These are phyloP conservation scores for Aspergillus sp. DNA, from an alignment of 2,329 filamentous ascomycete species.

Conservation along the genomic window DNA sequence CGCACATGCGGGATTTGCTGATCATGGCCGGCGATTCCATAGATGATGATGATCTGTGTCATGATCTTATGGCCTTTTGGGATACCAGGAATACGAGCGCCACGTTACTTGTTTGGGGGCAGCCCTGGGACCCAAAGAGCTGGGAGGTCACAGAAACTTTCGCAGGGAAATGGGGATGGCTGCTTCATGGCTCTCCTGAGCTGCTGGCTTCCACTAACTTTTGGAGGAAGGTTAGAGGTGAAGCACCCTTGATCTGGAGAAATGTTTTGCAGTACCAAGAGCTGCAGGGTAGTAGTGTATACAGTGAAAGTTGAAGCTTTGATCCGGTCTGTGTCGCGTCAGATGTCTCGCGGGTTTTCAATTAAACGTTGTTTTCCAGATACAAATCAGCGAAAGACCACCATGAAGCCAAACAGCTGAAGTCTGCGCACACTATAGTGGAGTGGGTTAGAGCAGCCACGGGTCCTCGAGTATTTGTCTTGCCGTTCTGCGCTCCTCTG, in stretches of 20 bases:
- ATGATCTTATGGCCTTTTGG: slow-evolving; percentile 38
- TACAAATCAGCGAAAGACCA: no score
- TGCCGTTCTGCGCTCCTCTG: slow-evolving; percentile 37
- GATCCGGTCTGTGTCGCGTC: no score
- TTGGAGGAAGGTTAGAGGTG: slow-evolving; percentile 25
- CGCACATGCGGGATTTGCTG: slow-evolving; percentile 39
- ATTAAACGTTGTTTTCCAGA: no score
- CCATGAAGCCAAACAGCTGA: no score
- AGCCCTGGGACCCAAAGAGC: slow-evolving; percentile 41
- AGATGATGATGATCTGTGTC: slow-evolving; percentile 27
- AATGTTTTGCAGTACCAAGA: background rate
- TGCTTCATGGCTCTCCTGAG: slow-evolving; percentile 24
- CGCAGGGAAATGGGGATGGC: slow-evolving; percentile 44
- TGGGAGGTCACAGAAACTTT: slow-evolving; percentile 52
- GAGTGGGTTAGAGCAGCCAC: slow-evolving; percentile 20
- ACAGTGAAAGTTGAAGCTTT: no score
- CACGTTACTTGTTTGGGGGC: slow-evolving; percentile 49
- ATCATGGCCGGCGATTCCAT: slow-evolving; percentile 24
- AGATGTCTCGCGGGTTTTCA: no score
- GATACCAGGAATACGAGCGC: slow-evolving; percentile 11
- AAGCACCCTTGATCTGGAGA: slow-evolving; percentile 19
- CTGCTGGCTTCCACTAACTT: slow-evolving; percentile 24
- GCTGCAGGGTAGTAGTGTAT: no score
- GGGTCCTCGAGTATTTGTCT: slow-evolving; percentile 37
- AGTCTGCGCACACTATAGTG: no score